phyloP scores from a whole-genome alignment of 495 filamentous ascomycete genomes.

The Aspergillus steynii region DNA sequence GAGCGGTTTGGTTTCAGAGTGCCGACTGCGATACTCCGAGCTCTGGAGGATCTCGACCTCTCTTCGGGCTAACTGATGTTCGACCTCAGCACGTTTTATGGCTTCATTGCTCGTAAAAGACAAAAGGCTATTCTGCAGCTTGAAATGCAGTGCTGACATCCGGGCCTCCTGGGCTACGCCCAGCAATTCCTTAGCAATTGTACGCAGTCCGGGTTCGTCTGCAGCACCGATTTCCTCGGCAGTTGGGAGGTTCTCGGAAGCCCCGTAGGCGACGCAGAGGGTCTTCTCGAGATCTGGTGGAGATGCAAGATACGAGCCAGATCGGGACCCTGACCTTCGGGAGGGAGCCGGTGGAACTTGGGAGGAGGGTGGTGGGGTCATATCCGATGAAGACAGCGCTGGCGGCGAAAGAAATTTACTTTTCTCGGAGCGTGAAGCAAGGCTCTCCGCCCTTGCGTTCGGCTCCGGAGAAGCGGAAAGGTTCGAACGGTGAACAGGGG shows the following conservation, averaged over 20 bases:
- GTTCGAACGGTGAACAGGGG: conserved; percentile 35
- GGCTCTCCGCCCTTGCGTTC: conserved; percentile 28
- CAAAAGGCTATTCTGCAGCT: conserved; percentile 85
- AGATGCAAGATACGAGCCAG: conserved; percentile 52
- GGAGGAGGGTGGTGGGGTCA: conserved; percentile 77
- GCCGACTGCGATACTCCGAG: conserved; percentile 43
- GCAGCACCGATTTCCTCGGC: conserved; percentile 65
- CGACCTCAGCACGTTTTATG: conserved; percentile 83
- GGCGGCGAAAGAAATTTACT: conserved; percentile 39
- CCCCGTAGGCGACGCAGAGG: conserved; percentile 49
- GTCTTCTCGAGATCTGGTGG: conserved; percentile 59
- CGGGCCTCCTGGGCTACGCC: conserved; percentile 61
- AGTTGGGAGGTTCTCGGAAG: conserved; percentile 58
- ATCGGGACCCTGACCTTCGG: conserved; percentile 39
- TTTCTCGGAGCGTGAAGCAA: conserved; percentile 34
- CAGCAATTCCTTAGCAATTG: conserved; percentile 57
- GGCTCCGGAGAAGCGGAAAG: conserved; percentile 46
- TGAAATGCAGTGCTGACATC: conserved; percentile 86
- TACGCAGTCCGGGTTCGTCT: conserved; percentile 57
- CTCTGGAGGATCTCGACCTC: conserved; percentile 87
- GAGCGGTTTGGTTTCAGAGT: conserved; percentile 36
- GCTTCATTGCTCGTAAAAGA: conserved; percentile 84
- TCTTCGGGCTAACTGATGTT: conserved; percentile 86
- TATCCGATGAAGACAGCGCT: conserved; percentile 45
- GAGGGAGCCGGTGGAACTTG: conserved; percentile 54